Conservation (phyloP, 352 stramenopile species). For the Phytophthora constricta region DNA sequence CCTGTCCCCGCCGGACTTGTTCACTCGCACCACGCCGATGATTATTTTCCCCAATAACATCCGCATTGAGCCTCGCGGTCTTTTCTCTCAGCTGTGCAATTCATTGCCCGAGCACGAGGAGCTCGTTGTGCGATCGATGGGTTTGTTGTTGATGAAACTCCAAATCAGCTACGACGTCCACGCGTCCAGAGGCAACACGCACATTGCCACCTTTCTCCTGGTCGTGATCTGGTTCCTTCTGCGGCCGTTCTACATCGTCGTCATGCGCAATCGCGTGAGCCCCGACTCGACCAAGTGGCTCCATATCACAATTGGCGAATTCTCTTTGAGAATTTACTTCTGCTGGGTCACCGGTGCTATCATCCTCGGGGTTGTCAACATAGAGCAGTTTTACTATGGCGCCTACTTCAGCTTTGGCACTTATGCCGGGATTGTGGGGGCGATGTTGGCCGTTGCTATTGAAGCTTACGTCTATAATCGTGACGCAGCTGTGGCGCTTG, state of each 20-base stretch:
- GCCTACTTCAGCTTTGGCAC: neutral
- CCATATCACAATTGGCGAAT: no score
- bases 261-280: neutral
- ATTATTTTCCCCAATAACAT: no score
- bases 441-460: neutral
- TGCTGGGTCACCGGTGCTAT: constrained; percentile 36
- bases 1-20: no score
- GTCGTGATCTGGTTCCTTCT: neutral
- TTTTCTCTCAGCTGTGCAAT: no score
- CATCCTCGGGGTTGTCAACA: constrained; percentile 31
- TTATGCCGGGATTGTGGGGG: neutral
- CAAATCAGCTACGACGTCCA: no score
- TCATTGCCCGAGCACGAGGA: no score
- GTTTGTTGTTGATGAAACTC: neutral
- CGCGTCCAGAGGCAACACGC: neutral
- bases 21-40: no score
- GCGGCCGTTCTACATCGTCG: neutral
- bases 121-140: neutral
- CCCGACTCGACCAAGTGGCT: neutral
- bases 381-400: constrained; percentile 34
- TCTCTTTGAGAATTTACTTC: constrained; percentile 20
- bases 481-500: constrained; percentile 15
- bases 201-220: neutral
- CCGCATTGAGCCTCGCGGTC: no score
- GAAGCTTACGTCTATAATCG: constrained; percentile 4